A percentile compares a stretch with the other conserved stretches of the same genome.
phyloP scores from a whole-genome alignment of 2,329 filamentous ascomycete genomes.

The Calonectria pauciramosa region DNA sequence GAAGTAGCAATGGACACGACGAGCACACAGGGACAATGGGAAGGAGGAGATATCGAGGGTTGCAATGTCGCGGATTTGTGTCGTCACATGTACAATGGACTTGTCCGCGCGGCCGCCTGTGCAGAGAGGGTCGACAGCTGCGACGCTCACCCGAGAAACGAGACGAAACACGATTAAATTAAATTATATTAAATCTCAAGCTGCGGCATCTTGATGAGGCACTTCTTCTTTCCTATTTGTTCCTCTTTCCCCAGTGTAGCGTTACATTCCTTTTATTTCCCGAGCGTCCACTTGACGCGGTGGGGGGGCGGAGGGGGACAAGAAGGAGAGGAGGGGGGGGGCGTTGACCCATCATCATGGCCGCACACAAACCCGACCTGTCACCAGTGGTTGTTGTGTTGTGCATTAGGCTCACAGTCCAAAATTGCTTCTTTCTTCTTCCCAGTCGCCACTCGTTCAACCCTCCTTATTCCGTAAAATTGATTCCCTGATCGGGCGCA shows the following conservation, averaged over 20 bases:
- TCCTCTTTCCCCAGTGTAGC: neutral
- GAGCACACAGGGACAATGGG: neutral
- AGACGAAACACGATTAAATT: neutral
- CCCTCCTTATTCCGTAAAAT: neutral
- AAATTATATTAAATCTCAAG: neutral
- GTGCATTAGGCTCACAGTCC: neutral
- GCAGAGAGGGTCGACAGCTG: neutral
- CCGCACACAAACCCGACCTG: neutral
- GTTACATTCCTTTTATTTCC: slow-evolving; percentile 6
- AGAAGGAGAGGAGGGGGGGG: neutral
- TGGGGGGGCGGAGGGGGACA: no score
- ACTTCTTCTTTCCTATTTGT: neutral
- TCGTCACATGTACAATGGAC: slow-evolving; percentile 5
- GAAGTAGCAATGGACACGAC: neutral
- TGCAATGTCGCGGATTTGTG: neutral
- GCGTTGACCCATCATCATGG: neutral
- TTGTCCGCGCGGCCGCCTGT: neutral
- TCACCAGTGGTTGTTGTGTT: slow-evolving; percentile 11
- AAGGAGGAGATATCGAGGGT: neutral
- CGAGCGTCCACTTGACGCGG: neutral
- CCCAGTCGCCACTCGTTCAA: neutral
- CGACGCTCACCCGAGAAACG: neutral
- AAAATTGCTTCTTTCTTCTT: neutral
- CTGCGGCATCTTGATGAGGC: neutral
- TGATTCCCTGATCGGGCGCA: neutral